Conservation (phyloP, 257 asterid genomes). For the Nyctanthes arbortristis region DNA sequence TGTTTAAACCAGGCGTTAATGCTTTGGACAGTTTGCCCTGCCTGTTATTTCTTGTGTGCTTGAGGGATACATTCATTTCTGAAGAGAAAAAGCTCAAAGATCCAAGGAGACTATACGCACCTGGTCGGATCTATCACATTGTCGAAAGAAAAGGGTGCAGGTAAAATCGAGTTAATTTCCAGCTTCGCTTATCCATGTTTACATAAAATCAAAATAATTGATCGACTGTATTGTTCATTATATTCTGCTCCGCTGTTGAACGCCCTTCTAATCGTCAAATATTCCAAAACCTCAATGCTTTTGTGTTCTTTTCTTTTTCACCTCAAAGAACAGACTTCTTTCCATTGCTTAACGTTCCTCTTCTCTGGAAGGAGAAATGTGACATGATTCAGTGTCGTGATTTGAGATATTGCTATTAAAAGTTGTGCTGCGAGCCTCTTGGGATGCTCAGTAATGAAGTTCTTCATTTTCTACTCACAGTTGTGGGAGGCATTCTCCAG, state of each 20-base stretch:
- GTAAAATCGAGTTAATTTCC: slow-evolving; percentile 20
- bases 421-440: no score
- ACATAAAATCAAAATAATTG: no score
- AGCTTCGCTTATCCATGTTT: not conserved
- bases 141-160: slow-evolving; percentile 92
- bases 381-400: no score
- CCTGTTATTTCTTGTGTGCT: slow-evolving; percentile 75
- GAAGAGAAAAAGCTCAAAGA: slow-evolving; percentile 91
- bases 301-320: no score
- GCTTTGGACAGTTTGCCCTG: slow-evolving; percentile 97
- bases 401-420: no score
- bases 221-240: no score
- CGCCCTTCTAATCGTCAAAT: no score
- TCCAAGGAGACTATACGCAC: slow-evolving; percentile 89
- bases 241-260: no score
- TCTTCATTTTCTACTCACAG: slow-evolving; percentile 35
- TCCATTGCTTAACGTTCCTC: no score
- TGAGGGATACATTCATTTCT: slow-evolving; percentile 93
- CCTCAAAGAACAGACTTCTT: no score
- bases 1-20: slow-evolving; percentile 50
- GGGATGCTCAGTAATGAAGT: not conserved
- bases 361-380: no score
- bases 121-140: slow-evolving; percentile 94
- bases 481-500: slow-evolving; percentile 98
- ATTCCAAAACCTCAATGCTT: no score